Conservation (phyloP, 257 asterid species). For the Petunia axillaris region DNA sequence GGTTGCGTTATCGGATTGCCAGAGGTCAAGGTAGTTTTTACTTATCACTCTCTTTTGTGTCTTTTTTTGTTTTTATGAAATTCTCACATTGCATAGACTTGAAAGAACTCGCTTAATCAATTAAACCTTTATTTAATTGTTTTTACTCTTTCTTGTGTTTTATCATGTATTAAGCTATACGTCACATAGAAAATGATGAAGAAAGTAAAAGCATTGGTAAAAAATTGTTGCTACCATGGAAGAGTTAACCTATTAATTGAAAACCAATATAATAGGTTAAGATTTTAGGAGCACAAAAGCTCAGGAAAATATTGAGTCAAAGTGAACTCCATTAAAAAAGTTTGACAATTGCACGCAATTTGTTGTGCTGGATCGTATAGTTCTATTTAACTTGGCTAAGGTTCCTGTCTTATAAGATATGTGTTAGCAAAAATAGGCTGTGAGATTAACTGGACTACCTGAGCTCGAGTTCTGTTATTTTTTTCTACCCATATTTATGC, state of each 20-base stretch:
- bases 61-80: not conserved
- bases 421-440: not conserved
- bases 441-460: not conserved
- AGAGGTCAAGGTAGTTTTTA: conserved; percentile 58
- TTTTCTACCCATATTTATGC: not conserved
- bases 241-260: not conserved
- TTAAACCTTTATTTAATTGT: too few relatives aligned
- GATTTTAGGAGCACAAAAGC: not conserved
- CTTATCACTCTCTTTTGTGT: not conserved
- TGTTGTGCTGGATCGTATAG: too few relatives aligned
- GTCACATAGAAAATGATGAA: too few relatives aligned
- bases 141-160: too few relatives aligned
- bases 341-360: not conserved
- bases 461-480: not conserved
- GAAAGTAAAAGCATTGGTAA: too few relatives aligned
- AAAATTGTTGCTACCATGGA: not conserved
- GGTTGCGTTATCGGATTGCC: conserved; percentile 81
- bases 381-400: not conserved
- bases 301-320: not conserved
- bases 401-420: not conserved
- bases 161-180: too few relatives aligned
- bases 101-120: not conserved
- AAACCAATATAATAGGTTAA: not conserved
- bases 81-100: not conserved
- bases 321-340: not conserved